Evolutionary conservation across 2,329 filamentous ascomycete genomes (phyloP), one percentile per base, ranked within the genome.

Genomic region (Microsporum audouinii): DNA sequence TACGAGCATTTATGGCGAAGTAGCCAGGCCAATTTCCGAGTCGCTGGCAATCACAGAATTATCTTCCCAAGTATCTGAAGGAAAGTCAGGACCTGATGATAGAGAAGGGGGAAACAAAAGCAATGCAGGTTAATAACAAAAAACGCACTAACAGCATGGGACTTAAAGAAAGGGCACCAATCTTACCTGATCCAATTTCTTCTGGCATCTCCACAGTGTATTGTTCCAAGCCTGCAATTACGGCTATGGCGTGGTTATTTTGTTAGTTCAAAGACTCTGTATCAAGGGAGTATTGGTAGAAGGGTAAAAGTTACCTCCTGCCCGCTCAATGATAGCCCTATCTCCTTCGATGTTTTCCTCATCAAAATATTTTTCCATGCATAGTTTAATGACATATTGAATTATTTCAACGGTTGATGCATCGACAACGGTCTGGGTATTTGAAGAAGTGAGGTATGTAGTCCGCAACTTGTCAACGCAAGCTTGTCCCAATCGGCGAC

Each of bases 51-150:
- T 68, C 55, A 69, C 68, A 23, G 74, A 76, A 57, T 75, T 71
- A 59, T 73, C 72, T 57, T 76, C 74, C 74, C 74, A 76, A 62
- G 73, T 72, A 63, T 76, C 74, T 67, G 71, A 75, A 65, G 70
- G 68, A 59, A 72, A 65, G 66, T 76, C 72, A 71, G 73, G 75
- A 61, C 70, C 73, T 76, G 72, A 61, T 60, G 41, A 56, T 43
- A 60, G 43, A 53, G 59, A 39, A 63, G 68, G 67, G 70, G 67
- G 70, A 63, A 62, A 45, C 61, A 58, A 63, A 60, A 47, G 14
- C 29, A 8, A 29, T 27, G 27, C 43, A 33, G 17, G 58, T 53
- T 53, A 60, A 51, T 38, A 27, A 59, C 51, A 67, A 65, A 58
- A 57, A 62, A 57, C 65, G 31, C 6, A 29, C 6, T 3, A 67